A percentile compares a stretch with the other conserved stretches of the same genome.
Conservation (phyloP, 2,329 filamentous ascomycete genomes). For the Sporothrix phasma region DNA sequence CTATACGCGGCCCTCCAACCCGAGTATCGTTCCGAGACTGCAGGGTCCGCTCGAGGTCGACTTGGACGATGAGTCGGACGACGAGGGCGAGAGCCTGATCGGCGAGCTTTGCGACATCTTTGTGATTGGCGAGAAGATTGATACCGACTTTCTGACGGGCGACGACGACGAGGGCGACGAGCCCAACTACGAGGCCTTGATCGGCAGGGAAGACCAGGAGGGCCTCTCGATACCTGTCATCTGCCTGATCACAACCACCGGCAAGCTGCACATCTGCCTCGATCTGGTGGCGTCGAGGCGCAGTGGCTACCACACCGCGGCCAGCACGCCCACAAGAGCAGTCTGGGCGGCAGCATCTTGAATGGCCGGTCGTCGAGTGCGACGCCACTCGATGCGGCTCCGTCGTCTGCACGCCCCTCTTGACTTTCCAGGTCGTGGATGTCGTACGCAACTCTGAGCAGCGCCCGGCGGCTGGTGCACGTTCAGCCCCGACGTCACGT, state of each 20-base stretch:
- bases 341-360: background rate
- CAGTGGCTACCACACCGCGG: constrained; percentile 53
- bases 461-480: constrained; percentile 49
- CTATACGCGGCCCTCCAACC: constrained; percentile 46
- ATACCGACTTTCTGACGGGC: constrained; percentile 50
- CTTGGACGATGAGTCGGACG: constrained; percentile 42
- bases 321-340: constrained; percentile 26
- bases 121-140: constrained; percentile 52
- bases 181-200: constrained; percentile 12
- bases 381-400: constrained; percentile 29
- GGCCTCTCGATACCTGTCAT: constrained; percentile 51
- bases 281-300: constrained; percentile 53
- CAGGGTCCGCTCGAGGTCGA: constrained; percentile 54
- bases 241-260: constrained; percentile 51
- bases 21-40: constrained; percentile 48
- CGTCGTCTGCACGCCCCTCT: constrained; percentile 35
- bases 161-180: constrained; percentile 56
- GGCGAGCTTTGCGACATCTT: constrained; percentile 50
- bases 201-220: constrained; percentile 46
- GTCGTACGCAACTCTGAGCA: constrained; percentile 46
- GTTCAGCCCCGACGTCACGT: constrained; percentile 51
- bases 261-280: constrained; percentile 51
- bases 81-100: constrained; percentile 47
- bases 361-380: constrained; percentile 27
- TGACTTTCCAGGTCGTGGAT: constrained; percentile 55